A percentile compares a stretch with the other conserved stretches of the same genome.
Evolutionary conservation across 2,329 filamentous ascomycete species (phyloP).

Genomic region (Ophiostoma ulmi): DNA sequence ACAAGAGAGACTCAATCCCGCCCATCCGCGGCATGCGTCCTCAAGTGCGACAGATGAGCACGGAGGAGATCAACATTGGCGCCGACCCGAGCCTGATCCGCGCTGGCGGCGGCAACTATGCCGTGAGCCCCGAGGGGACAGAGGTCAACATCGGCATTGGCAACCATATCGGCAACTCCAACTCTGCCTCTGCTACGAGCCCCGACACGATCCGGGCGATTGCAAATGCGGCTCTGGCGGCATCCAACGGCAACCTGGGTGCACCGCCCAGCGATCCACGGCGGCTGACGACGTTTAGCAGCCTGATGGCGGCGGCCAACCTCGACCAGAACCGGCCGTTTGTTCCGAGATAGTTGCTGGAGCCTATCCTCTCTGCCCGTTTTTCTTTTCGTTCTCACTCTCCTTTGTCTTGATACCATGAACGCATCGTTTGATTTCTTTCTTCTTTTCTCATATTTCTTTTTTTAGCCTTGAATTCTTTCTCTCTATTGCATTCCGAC

Average conservation of each 20-base stretch:
- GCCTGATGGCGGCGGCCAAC: constrained; percentile 48
- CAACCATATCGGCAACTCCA: background rate
- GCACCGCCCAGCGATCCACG: constrained; percentile 22
- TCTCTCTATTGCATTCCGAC: background rate
- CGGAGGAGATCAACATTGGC: constrained; percentile 50
- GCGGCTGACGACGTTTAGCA: constrained; percentile 47
- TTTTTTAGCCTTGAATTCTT: background rate
- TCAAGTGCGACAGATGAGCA: constrained; percentile 35
- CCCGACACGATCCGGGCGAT: background rate
- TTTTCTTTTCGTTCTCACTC: background rate
- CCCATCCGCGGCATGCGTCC: constrained; percentile 40
- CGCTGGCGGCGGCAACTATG: constrained; percentile 16
- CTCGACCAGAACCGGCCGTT: constrained; percentile 41
- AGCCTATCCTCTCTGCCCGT: background rate
- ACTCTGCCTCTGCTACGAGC: background rate
- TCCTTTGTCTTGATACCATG: constrained; percentile 8
- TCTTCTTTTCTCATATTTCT: background rate
- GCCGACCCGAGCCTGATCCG: constrained; percentile 44
- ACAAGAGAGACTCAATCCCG: constrained; percentile 23
- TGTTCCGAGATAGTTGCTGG: constrained; percentile 8
- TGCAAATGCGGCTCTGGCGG: constrained; percentile 2
- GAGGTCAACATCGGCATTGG: background rate
- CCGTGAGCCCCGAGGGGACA: background rate
- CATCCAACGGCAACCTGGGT: constrained; percentile 4
- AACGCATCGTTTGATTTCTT: background rate